These are phyloP conservation scores for Moricandia moricandioides DNA, from an alignment of 345 rosid species.

Conservation along the genomic window DNA sequence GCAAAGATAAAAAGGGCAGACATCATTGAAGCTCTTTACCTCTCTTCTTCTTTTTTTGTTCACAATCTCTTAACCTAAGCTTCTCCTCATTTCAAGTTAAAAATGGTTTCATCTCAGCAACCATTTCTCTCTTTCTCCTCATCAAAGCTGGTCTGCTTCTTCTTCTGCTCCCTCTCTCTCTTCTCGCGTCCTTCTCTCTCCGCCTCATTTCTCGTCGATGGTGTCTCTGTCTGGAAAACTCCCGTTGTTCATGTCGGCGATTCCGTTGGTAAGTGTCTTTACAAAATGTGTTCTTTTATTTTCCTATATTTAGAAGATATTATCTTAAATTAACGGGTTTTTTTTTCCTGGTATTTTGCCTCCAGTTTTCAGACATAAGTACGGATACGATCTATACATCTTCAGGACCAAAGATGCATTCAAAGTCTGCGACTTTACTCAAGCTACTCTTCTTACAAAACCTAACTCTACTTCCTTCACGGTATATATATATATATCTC, in stretches of 20 bases:
- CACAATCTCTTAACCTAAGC: slow-evolving; percentile 10
- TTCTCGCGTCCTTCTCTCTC: slow-evolving; percentile 44
- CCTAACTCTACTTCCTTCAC: slow-evolving; percentile 63
- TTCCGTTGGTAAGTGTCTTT: slow-evolving; percentile 54
- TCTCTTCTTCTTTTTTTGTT: slow-evolving; percentile 9
- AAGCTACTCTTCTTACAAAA: slow-evolving; percentile 72
- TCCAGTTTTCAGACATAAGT: slow-evolving; percentile 82
- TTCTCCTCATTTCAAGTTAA: slow-evolving; percentile 9
- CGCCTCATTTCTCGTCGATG: slow-evolving; percentile 61
- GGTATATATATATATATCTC: slow-evolving; percentile 48
- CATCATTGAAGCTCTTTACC: slow-evolving; percentile 36
- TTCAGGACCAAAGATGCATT: slow-evolving; percentile 79
- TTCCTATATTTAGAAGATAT: neutral
- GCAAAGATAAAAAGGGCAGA: slow-evolving; percentile 40
- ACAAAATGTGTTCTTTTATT: neutral
- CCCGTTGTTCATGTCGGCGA: slow-evolving; percentile 78
- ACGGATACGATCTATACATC: slow-evolving; percentile 69
- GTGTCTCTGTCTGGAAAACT: slow-evolving; percentile 64
- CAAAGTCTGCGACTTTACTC: slow-evolving; percentile 73
- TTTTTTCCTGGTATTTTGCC: neutral
- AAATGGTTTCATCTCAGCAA: slow-evolving; percentile 20
- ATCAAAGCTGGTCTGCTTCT: slow-evolving; percentile 38
- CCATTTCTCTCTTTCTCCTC: slow-evolving; percentile 21
- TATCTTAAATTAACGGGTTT: neutral
- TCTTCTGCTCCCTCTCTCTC: slow-evolving; percentile 33